Conservation (phyloP, 2,329 filamentous ascomycete genomes). For the Talaromyces pinophilus region DNA sequence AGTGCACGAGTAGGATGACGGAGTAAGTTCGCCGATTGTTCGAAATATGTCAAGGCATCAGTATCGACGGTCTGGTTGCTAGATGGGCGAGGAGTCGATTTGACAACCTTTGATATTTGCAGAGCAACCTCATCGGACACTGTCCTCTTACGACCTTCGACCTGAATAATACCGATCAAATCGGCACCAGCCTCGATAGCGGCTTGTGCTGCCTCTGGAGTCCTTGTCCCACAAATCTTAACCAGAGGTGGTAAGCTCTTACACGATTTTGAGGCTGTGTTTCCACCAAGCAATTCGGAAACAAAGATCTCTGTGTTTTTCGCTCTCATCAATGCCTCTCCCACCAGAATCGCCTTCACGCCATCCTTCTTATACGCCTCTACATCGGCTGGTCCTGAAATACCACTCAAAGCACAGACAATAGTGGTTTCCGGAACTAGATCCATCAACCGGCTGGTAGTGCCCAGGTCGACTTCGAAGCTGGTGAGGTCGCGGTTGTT, state of each 20-base stretch:
- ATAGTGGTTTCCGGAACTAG: slow-evolving; percentile 84
- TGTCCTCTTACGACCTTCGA: slow-evolving; percentile 75
- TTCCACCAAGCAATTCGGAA: slow-evolving; percentile 71
- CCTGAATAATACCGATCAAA: slow-evolving; percentile 88
- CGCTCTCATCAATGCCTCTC: slow-evolving; percentile 93
- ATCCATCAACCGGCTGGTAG: slow-evolving; percentile 82
- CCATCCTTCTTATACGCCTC: slow-evolving; percentile 83
- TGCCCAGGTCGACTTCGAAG: slow-evolving; percentile 94
- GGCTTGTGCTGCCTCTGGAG: slow-evolving; percentile 72
- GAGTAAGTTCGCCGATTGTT: slow-evolving; percentile 53
- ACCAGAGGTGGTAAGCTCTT: slow-evolving; percentile 60
- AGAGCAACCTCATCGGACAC: slow-evolving; percentile 77
- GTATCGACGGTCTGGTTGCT: slow-evolving; percentile 24
- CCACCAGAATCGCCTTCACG: slow-evolving; percentile 89
- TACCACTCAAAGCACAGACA: slow-evolving; percentile 91
- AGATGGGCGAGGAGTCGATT: slow-evolving; percentile 46
- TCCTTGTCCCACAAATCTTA: slow-evolving; percentile 94
- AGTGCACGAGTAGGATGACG: slow-evolving; percentile 64
- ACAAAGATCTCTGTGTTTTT: slow-evolving; percentile 82
- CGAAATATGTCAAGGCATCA: slow-evolving; percentile 68
- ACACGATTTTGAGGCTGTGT: slow-evolving; percentile 26
- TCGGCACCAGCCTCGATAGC: slow-evolving; percentile 88
- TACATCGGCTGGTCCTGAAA: slow-evolving; percentile 85
- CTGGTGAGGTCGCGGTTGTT: slow-evolving; percentile 97
- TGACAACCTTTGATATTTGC: slow-evolving; percentile 77